Evolutionary conservation across 495 filamentous ascomycete genomes (phyloP), one percentile per base, ranked within the genome.

Genomic region (Neurospora sp.): DNA sequence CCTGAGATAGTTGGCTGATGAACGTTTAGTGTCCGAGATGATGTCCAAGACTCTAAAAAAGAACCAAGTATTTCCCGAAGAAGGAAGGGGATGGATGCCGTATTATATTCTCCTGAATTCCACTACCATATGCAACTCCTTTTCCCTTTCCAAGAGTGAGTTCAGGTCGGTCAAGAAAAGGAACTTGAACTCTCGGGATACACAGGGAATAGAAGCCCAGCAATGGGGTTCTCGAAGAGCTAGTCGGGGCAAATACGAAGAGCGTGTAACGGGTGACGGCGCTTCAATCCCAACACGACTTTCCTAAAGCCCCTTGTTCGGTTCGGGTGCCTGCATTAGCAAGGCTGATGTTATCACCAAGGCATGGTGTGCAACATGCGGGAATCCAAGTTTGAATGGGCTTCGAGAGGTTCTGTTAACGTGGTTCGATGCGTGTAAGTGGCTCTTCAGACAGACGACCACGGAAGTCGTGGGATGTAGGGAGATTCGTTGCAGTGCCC

Each of bases 261-360:
- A 35, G 65, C n/a, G 76, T 79, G 77, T 75, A 79, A 79, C 77
- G 77, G 75, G 73, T 75, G 77, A 78, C 77, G 48, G 65, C 61
- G 70, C 44, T 48, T 71, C 53, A 35, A 59, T 40, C 42, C 31
- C 40, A 35, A 59, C 17, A 41, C 42, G 39, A 27, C 22, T 44
- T 53, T 41, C 31, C 69, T 48, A 71, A 69, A 31, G n/a, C 61
- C 37, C 38, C 53, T 74, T 77, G 42, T 71, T 68, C 41, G 71
- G 35, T 38, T 72, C 75, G 78, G 77, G 41, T 75, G 73, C 53
- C 70, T 75, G 76, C 78, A 76, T 75, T 22, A 8, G 61, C 74
- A 77, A 69, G 77, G 74, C 77, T 75, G 72, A 69, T 70, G 71
- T 35, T 17, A 37, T 65, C 53, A 65, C 14, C 53, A 35, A 65